Evolutionary conservation across 495 filamentous ascomycete species (phyloP), one percentile per base, ranked within the genome.

Genomic region (Penicillium silybi): DNA sequence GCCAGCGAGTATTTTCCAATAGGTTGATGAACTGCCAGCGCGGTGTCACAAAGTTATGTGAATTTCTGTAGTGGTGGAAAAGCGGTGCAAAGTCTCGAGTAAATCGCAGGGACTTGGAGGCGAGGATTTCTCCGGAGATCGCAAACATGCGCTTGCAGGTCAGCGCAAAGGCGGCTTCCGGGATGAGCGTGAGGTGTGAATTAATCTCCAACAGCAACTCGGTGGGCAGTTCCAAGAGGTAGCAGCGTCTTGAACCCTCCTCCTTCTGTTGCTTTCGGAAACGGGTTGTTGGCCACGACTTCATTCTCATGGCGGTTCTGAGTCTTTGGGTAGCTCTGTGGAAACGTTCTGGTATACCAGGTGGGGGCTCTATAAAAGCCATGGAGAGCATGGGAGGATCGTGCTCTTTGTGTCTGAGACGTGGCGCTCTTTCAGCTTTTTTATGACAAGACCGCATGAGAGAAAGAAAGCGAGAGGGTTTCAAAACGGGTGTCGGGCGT

Each of bases 31-130:
- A 68, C 41, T 74, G 62, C 74, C 74, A 77, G 9, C 74, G 61
- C 6, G 66, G 60, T 4, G 71, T 70, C 29, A 57, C 61, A 46
- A 72, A 74, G 53, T 67, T 77, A 29, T 74, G 69, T 16, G 59
- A 60, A 48, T 69, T 70, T 23, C 67, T 66, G 40, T 77, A 75
- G 43, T 77, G 74, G 45, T 74, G 70, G 43, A 77, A 74, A 13
- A 77, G 54, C 3, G 70, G 72, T 13, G 74, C 71, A 52, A 77
- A 77, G 37, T 77, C 74, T 34, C 71, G 70, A 58, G 45, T 57
- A 52, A 77, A 77, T 22, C 62, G 69, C 25, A 77, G 62, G 13
- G 65, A 64, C 54, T 74, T 66, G 0, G 69, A 67, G 9, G 53
- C 45, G 29, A 77, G 45, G 22, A 70, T 69, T 23, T 60, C 49